A percentile compares a stretch with the other conserved stretches of the same genome.
Evolutionary conservation across 768 basidiomycete species (phyloP).

Genomic region (Podaxis pistillaris): DNA sequence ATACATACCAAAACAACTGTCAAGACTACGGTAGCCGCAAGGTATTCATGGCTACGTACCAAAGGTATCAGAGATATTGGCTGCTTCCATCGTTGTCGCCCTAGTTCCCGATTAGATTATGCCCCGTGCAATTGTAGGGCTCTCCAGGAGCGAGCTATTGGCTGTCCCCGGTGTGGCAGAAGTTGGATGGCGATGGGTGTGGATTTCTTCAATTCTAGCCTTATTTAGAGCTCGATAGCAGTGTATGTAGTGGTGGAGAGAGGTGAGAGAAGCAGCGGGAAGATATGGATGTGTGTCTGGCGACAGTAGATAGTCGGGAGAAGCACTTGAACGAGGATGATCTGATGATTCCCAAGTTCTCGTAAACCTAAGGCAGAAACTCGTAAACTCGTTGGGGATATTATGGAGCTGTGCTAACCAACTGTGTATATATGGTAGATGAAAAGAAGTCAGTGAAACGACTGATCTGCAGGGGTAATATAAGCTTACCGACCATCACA

Average conservation of each 20-base stretch:
- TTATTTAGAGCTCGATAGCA: not conserved
- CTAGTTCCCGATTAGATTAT: not conserved
- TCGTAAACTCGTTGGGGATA: constrained; percentile 1
- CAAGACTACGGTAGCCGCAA: not conserved
- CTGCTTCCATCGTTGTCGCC: not conserved
- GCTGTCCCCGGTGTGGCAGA: no score
- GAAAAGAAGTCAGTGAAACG: not conserved
- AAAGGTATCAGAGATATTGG: constrained; percentile 26
- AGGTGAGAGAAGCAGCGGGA: constrained; percentile 5
- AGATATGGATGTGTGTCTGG: constrained; percentile 1
- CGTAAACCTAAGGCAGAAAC: not conserved
- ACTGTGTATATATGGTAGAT: not conserved
- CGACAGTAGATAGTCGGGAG: constrained; percentile 12
- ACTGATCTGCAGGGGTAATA: not conserved
- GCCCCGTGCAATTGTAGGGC: not conserved
- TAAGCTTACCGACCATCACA: not conserved
- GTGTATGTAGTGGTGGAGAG: not conserved
- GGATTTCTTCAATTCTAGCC: not conserved
- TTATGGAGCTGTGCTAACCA: not conserved
- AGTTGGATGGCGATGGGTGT: not conserved
- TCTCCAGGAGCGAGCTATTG: no score
- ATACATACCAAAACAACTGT: not conserved
- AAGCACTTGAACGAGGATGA: constrained; percentile 15
- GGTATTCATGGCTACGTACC: constrained; percentile 21
- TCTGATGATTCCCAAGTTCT: not conserved